Conservation (phyloP, 768 basidiomycete species). For the Pleurotus djamor region DNA sequence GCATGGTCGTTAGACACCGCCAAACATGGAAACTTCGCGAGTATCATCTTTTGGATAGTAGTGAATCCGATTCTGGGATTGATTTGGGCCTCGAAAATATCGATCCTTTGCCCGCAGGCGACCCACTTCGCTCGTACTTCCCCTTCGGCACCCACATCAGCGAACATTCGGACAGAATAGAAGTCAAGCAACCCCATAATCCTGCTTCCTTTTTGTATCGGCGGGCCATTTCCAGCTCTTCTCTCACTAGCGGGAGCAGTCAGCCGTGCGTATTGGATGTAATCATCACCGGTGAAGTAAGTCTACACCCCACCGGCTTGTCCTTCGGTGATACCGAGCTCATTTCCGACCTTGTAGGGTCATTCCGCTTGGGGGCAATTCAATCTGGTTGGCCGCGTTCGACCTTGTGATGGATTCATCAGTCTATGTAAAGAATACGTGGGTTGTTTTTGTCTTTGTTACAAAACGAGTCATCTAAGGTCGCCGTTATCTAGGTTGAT, state of each 20-base stretch:
- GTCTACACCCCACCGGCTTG: slow-evolving; percentile 6
- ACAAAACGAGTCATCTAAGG: not conserved
- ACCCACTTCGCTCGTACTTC: slow-evolving; percentile 62
- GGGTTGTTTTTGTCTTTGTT: slow-evolving; percentile 18
- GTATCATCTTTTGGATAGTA: slow-evolving; percentile 51
- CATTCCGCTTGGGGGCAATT: slow-evolving; percentile 94
- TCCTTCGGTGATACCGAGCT: not conserved
- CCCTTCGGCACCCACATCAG: slow-evolving; percentile 48
- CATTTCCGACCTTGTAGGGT: slow-evolving; percentile 46
- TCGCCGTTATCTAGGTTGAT: slow-evolving; percentile 44
- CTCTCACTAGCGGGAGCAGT: slow-evolving; percentile 14
- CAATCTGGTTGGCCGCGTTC: slow-evolving; percentile 73
- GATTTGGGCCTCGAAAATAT: slow-evolving; percentile 24
- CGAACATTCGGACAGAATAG: slow-evolving; percentile 46
- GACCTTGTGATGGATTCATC: slow-evolving; percentile 79
- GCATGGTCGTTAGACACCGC: slow-evolving; percentile 76
- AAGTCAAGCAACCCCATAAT: slow-evolving; percentile 42
- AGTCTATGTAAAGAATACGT: slow-evolving; percentile 87
- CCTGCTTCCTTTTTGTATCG: slow-evolving; percentile 26
- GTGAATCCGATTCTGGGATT: slow-evolving; percentile 27
- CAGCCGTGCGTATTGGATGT: slow-evolving; percentile 47
- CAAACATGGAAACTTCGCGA: slow-evolving; percentile 91
- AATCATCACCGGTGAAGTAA: slow-evolving; percentile 74
- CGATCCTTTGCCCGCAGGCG: slow-evolving; percentile 51
- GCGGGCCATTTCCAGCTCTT: slow-evolving; percentile 14